Evolutionary conservation across 192 early-diverging fungal genomes (phyloP), one percentile per base, ranked within the genome.

Genomic region (Phycomyces blakesleeanus): DNA sequence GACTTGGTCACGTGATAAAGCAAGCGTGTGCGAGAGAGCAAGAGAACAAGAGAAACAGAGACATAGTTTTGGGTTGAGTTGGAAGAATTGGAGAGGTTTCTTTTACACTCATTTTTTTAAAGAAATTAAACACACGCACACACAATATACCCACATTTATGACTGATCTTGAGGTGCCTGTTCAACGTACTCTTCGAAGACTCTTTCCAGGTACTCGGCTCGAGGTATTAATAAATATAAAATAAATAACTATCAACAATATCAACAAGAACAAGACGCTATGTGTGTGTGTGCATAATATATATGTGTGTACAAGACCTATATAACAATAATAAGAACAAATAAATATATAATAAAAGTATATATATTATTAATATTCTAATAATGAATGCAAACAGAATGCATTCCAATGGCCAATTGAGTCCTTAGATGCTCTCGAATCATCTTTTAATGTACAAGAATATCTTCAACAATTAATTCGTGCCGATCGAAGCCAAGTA

Each of bases 401-500:
- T 61, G 51, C 73, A 0, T 84, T 78, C 49, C 71, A 79, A 55
- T 84, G 78, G 73, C 73, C 78, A 41, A 47, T 69, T 7, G 55
- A 78, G 39, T 51, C 85, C 7, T 66, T 90, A 47, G 84, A 86
- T 22, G 75, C 86, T 3, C 79, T 91, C 29, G 87, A 89, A 12
- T 87, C 87, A 4, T 76, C 89, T 3, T 87, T 90, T 50, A 80
- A 86, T 10, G 78, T 85, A 18, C 91, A 94, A 63, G 83, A 89
- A 63, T 93, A 92, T 62, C 77, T 97, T 22, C 93, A 95, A 62
- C 68, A 76, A 6, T 77, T 87, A 14, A 80, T 95, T 29, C 78
- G 89, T 22, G 65, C 71, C 9, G 81, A 91, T 53, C 79, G 84
- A 16, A 80, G 83, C 25, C 80, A 90, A 41, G 53, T 92, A 12